A percentile compares a stretch with the other conserved stretches of the same genome.
These are phyloP conservation scores for Candida piceae DNA, from an alignment of 805 yeast species.

Conservation along the genomic window DNA sequence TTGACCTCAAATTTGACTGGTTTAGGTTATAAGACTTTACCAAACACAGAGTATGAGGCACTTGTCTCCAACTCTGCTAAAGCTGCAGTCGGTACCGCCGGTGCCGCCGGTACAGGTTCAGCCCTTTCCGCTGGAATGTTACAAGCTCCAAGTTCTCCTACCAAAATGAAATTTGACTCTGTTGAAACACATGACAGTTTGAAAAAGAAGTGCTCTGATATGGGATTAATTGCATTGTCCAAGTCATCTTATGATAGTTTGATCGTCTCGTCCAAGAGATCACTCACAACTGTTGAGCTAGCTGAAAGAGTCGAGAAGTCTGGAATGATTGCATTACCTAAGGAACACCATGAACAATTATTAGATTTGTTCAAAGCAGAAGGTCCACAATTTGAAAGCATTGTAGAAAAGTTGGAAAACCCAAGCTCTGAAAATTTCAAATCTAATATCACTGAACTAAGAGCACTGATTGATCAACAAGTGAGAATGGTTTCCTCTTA, in stretches of 20 bases:
- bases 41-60: slow-evolving; percentile 18
- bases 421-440: slow-evolving; percentile 19
- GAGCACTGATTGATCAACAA: slow-evolving; percentile 18
- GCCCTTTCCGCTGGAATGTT: no score
- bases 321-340: slow-evolving; percentile 19
- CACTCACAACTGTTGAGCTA: slow-evolving; percentile 22
- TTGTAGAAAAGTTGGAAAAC: slow-evolving; percentile 7
- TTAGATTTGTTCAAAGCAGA: slow-evolving; percentile 13
- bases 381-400: slow-evolving; percentile 14
- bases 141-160: slow-evolving; percentile 7
- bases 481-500: slow-evolving; percentile 9
- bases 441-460: slow-evolving; percentile 25
- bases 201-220: slow-evolving; percentile 21
- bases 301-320: slow-evolving; percentile 22
- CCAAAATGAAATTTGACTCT: slow-evolving; percentile 9
- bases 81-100: slow-evolving; percentile 1
- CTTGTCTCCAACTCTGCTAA: slow-evolving; percentile 8
- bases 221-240: slow-evolving; percentile 24
- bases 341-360: slow-evolving; percentile 17
- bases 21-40: slow-evolving; percentile 24
- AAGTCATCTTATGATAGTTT: slow-evolving; percentile 24
- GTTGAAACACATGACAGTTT: slow-evolving; percentile 20
- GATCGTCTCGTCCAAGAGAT: slow-evolving; percentile 24
- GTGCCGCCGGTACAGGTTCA: slow-evolving; percentile 1
- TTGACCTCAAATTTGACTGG: slow-evolving; percentile 17